Evolutionary conservation across 2,329 filamentous ascomycete species (phyloP).

Genomic region (Alternaria solani): DNA sequence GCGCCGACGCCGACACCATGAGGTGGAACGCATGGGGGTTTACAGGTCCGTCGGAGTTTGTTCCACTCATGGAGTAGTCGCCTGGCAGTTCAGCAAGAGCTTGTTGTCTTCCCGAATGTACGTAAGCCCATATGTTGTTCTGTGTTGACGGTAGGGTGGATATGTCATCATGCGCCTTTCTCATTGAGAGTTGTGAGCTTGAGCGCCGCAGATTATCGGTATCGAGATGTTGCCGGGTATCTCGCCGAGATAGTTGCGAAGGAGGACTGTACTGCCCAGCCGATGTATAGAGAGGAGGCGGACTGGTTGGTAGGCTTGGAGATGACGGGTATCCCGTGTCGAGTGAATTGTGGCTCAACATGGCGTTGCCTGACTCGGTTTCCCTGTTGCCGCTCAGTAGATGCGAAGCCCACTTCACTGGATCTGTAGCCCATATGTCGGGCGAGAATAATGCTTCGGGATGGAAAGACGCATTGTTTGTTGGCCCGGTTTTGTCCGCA

Average conservation of each 20-base stretch:
- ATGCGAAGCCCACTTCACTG: background rate
- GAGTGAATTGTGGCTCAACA: background rate
- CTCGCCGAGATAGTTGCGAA: background rate
- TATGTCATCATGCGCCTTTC: background rate
- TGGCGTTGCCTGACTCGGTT: background rate
- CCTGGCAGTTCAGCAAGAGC: slow-evolving; percentile 20
- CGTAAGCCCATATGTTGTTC: background rate
- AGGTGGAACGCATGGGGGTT: slow-evolving; percentile 25
- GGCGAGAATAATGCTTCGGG: background rate
- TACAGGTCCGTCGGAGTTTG: slow-evolving; percentile 30
- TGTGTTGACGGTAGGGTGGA: background rate
- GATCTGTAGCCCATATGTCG: background rate
- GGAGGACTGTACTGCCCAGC: background rate
- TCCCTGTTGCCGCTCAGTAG: background rate
- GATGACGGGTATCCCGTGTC: background rate
- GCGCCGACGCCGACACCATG: background rate
- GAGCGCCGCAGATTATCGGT: background rate
- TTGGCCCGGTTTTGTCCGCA: background rate
- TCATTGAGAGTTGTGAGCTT: background rate
- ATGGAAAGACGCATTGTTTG: background rate
- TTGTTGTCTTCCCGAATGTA: background rate
- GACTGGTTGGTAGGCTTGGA: slow-evolving; percentile 4
- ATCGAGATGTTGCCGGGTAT: background rate
- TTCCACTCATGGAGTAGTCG: slow-evolving; percentile 23
- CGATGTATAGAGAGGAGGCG: slow-evolving; percentile 14